A percentile compares a stretch with the other conserved stretches of the same genome.
phyloP scores from a whole-genome alignment of 331 rosid species.

The Telfairia occidentalis region DNA sequence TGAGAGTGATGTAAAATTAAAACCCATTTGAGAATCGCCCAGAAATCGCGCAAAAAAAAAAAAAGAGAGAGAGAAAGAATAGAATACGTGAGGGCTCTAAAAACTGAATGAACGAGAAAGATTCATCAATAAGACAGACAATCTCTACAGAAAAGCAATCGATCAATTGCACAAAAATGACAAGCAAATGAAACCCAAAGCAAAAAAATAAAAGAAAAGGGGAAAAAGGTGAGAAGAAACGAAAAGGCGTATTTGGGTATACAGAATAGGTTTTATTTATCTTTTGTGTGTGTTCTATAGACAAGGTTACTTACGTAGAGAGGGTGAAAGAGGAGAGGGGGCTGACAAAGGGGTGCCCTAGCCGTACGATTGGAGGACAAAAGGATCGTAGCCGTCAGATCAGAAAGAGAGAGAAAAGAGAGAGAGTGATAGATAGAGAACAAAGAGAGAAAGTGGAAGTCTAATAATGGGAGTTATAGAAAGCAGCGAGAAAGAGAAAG shows the following conservation, averaged over 20 bases:
- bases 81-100: background rate
- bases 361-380: slow-evolving; percentile 22
- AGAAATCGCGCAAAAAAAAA: background rate
- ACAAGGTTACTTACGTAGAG: slow-evolving; percentile 22
- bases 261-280: background rate
- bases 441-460: slow-evolving; percentile 15
- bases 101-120: background rate
- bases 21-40: slow-evolving; percentile 1
- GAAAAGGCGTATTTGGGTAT: slow-evolving; percentile 1
- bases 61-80: no score
- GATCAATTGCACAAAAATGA: background rate
- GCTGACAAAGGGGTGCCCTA: slow-evolving; percentile 19
- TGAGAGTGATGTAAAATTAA: background rate
- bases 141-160: background rate
- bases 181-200: background rate
- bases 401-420: slow-evolving; percentile 13
- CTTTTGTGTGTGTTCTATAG: background rate
- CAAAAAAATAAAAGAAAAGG: background rate
- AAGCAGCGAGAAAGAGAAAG: slow-evolving; percentile 8
- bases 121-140: background rate
- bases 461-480: slow-evolving; percentile 11
- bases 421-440: slow-evolving; percentile 15
- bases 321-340: background rate
- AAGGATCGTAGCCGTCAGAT: slow-evolving; percentile 35
- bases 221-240: background rate